phyloP scores from a whole-genome alignment of 352 stramenopile species.

The Globisporangium splendens region DNA sequence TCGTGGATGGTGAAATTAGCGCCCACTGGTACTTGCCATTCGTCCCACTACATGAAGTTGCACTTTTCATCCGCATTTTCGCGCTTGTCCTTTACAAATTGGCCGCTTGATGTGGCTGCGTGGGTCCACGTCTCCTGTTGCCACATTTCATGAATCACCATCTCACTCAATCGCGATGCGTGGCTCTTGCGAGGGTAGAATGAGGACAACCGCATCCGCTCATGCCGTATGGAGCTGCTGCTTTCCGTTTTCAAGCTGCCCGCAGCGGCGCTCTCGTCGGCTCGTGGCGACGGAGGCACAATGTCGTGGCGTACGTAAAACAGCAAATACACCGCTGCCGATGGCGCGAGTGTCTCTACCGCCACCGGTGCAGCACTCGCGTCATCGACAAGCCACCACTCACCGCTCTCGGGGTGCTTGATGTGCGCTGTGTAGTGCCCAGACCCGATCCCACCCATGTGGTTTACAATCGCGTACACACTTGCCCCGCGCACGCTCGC shows the following conservation, averaged over 20 bases:
- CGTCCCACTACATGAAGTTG: slow-evolving; percentile 12
- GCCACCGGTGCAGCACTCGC: slow-evolving; percentile 16
- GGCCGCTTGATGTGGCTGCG: background rate
- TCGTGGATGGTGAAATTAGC: too few species aligned
- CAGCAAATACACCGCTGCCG: slow-evolving; percentile 61
- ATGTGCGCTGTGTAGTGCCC: slow-evolving; percentile 91
- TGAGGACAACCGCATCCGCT: slow-evolving; percentile 1
- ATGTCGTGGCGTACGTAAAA: slow-evolving; percentile 66
- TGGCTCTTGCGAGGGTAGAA: slow-evolving; percentile 10
- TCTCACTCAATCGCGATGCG: slow-evolving; percentile 7
- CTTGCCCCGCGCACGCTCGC: slow-evolving; percentile 67
- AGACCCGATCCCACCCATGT: slow-evolving; percentile 89
- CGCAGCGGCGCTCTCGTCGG: background rate
- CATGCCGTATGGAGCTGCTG: background rate
- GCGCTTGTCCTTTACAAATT: background rate
- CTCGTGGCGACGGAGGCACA: background rate
- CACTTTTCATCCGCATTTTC: slow-evolving; percentile 2
- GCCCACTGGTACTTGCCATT: background rate
- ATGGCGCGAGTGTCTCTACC: slow-evolving; percentile 32
- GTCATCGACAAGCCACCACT: slow-evolving; percentile 96
- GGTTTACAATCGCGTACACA: slow-evolving; percentile 94
- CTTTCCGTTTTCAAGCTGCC: background rate
- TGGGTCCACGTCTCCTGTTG: slow-evolving; percentile 1
- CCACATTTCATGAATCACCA: background rate
- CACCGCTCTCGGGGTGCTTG: slow-evolving; percentile 26